Conservation (phyloP, 140 eudicot genomes). For the Erigeron philadelphicus region DNA sequence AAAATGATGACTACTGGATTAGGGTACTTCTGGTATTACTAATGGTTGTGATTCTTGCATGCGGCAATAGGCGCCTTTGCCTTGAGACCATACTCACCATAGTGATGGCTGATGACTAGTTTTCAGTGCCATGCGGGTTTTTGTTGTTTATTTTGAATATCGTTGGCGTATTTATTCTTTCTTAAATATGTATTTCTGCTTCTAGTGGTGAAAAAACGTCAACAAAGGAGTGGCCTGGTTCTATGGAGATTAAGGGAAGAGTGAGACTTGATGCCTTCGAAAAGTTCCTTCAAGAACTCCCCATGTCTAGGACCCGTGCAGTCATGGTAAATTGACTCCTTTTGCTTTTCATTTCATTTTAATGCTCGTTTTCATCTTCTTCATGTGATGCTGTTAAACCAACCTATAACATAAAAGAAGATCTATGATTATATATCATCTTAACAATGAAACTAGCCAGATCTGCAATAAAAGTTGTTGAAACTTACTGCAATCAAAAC, state of each 20-base stretch:
- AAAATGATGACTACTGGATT: background rate
- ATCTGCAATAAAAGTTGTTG: background rate
- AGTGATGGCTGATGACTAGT: conserved; percentile 12
- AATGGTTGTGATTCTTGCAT: conserved; percentile 1
- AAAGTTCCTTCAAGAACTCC: conserved; percentile 74
- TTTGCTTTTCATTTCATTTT: conserved; percentile 13
- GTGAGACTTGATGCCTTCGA: conserved; percentile 80
- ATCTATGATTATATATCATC: background rate
- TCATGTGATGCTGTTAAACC: no score
- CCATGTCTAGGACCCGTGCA: conserved; percentile 81
- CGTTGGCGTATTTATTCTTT: background rate
- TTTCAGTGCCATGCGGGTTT: background rate
- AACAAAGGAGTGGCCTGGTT: conserved; percentile 68
- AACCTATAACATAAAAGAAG: background rate
- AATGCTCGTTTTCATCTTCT: conserved; percentile 18
- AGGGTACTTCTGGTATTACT: background rate
- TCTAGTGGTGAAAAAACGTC: conserved; percentile 76
- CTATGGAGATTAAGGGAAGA: conserved; percentile 76
- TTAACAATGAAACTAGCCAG: background rate
- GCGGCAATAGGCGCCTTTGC: background rate
- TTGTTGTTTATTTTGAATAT: background rate
- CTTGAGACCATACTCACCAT: background rate
- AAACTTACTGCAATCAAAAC: no score
- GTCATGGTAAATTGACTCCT: conserved; percentile 64
- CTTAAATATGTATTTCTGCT: conserved; percentile 2